phyloP scores from a whole-genome alignment of 176 grass and related monocot genomes.

The Bothriochloa decipiens region DNA sequence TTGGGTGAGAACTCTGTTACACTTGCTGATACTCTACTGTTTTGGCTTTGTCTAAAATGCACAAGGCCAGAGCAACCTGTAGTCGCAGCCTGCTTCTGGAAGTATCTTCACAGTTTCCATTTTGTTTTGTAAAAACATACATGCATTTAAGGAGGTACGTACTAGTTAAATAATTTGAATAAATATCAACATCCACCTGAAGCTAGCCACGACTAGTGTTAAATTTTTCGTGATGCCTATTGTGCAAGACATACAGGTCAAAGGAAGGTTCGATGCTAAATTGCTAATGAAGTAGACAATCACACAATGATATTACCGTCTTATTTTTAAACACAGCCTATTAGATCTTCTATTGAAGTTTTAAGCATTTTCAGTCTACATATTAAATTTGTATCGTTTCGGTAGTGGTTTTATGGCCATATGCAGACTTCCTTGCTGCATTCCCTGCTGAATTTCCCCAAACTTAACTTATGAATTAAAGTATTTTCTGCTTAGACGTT shows the following conservation, averaged over 20 bases:
- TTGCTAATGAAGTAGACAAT: neutral
- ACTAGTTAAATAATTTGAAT: neutral
- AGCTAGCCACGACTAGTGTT: neutral
- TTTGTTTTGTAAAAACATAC: neutral
- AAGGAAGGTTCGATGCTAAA: neutral
- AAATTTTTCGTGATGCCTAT: neutral
- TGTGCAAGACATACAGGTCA: neutral
- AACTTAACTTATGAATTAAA: neutral
- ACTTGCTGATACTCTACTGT: neutral
- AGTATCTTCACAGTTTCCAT: constrained; percentile 10
- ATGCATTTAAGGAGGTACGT: neutral
- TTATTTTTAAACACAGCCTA: neutral
- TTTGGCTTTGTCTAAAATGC: constrained; percentile 5
- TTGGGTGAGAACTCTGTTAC: constrained; percentile 69
- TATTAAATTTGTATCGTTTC: neutral
- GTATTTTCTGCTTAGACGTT: neutral
- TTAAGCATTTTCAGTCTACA: neutral
- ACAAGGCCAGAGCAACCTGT: neutral
- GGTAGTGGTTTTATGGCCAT: constrained; percentile 7
- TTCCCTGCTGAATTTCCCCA: neutral
- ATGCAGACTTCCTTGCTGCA: neutral
- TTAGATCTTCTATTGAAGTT: neutral
- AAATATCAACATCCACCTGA: neutral
- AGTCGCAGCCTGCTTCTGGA: neutral
- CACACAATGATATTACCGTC: neutral